phyloP scores from a whole-genome alignment of 768 basidiomycete genomes.

The Zangia roseola region DNA sequence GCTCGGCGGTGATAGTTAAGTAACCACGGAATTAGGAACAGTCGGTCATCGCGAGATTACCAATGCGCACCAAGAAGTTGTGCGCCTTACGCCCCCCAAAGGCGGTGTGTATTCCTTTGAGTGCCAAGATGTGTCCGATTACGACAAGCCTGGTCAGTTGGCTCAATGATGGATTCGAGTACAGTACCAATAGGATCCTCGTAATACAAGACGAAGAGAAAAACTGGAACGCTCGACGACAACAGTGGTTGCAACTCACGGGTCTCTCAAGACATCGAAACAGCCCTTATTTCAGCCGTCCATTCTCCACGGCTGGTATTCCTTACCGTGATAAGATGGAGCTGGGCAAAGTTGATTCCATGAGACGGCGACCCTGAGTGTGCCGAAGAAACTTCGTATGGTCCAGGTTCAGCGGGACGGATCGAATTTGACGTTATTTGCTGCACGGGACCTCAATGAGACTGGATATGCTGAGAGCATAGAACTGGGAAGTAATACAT shows the following conservation, averaged over 20 bases:
- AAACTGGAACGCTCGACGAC: too few relatives aligned
- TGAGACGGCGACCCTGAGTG: constrained; percentile 5
- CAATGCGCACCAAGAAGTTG: too few relatives aligned
- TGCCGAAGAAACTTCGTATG: constrained; percentile 17
- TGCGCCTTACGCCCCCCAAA: too few relatives aligned
- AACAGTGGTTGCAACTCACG: constrained; percentile 7
- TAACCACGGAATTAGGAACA: too few relatives aligned
- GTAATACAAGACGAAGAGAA: too few relatives aligned
- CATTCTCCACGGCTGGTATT: constrained; percentile 29
- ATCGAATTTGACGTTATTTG: constrained; percentile 17
- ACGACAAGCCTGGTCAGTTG: too few relatives aligned
- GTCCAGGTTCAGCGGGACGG: constrained; percentile 13
- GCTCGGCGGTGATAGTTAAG: too few relatives aligned
- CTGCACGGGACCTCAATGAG: constrained; percentile 11
- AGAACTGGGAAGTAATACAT: constrained; percentile 7
- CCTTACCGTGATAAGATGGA: constrained; percentile 25
- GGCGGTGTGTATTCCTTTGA: too few relatives aligned
- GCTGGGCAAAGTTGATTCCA: constrained; percentile 24
- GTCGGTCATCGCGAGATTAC: too few relatives aligned
- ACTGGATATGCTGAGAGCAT: neutral
- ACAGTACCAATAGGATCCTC: too few relatives aligned
- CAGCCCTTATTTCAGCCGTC: constrained; percentile 26
- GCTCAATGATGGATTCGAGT: too few relatives aligned
- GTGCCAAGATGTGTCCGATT: too few relatives aligned
- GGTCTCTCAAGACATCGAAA: constrained; percentile 11